phyloP scores from a whole-genome alignment of 257 asterid species.

The Penstemon newberryi region DNA sequence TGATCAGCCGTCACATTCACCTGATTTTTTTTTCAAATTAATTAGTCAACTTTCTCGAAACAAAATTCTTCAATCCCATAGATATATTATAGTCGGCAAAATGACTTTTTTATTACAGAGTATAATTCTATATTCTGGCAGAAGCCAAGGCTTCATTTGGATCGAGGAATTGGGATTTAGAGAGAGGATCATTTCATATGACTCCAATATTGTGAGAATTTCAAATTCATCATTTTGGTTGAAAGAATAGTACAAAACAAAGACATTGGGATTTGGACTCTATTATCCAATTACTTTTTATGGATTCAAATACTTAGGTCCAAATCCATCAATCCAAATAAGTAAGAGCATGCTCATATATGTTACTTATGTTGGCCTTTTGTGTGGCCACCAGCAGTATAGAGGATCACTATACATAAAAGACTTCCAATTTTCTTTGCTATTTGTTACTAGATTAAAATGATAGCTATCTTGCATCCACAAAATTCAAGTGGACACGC shows the following conservation, averaged over 20 bases:
- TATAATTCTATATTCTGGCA: not conserved
- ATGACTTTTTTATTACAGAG: too few relatives aligned
- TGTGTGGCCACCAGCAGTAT: not conserved
- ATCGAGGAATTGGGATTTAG: too few relatives aligned
- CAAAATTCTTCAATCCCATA: too few relatives aligned
- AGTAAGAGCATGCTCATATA: not conserved
- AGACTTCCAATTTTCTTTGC: not conserved
- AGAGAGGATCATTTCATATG: too few relatives aligned
- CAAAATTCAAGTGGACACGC: not conserved
- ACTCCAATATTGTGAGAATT: too few relatives aligned
- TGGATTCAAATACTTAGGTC: too few relatives aligned
- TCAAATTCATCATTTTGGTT: too few relatives aligned
- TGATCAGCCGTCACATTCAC: conserved; percentile 92
- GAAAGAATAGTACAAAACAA: too few relatives aligned
- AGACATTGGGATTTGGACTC: too few relatives aligned
- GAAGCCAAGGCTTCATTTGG: not conserved
- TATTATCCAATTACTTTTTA: too few relatives aligned
- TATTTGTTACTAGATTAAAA: not conserved
- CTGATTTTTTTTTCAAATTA: conserved; percentile 35
- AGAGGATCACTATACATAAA: not conserved
- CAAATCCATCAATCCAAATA: too few relatives aligned
- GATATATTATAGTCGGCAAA: too few relatives aligned
- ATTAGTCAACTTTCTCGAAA: not conserved
- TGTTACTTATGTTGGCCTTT: not conserved
- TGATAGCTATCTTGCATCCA: not conserved